Conservation (phyloP, 139 green algal species). For the Tetratostichococcus sp. region DNA sequence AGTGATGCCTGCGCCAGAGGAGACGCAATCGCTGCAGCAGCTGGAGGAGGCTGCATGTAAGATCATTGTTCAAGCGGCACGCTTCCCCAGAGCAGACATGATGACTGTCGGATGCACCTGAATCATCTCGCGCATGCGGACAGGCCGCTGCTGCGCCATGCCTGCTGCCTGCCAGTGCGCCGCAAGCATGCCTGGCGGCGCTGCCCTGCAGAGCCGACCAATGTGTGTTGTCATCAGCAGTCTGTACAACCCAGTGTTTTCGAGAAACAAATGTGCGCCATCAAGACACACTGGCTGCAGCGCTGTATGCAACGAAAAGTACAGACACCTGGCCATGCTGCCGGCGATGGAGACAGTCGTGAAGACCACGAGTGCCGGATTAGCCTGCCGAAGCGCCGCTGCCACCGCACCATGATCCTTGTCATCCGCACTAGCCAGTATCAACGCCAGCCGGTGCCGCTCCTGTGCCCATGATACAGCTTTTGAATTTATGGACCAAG, state of each 20-base stretch:
- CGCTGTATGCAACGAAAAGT: neutral
- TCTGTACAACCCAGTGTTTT: too few relatives aligned
- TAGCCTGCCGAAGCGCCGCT: conserved; percentile 24
- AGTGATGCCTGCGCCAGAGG: conserved; percentile 47
- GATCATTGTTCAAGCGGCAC: too few relatives aligned
- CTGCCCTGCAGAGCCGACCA: conserved; percentile 8
- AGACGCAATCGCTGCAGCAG: too few relatives aligned
- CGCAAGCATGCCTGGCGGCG: conserved; percentile 48
- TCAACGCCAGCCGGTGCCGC: conserved; percentile 44
- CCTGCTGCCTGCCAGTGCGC: conserved; percentile 58
- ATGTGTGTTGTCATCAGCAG: neutral
- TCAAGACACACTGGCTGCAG: neutral
- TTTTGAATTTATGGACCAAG: too few relatives aligned
- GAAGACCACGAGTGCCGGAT: conserved; percentile 61
- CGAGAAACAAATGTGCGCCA: too few relatives aligned
- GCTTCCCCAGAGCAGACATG: too few relatives aligned
- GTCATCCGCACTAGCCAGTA: conserved; percentile 78
- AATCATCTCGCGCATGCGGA: conserved; percentile 56
- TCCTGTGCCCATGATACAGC: neutral
- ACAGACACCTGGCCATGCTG: conserved; percentile 20
- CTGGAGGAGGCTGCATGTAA: too few relatives aligned
- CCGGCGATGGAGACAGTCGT: conserved; percentile 63
- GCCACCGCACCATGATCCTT: conserved; percentile 65
- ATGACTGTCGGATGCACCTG: conserved; percentile 3
- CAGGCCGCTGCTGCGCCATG: conserved; percentile 31